Evolutionary conservation across 495 filamentous ascomycete species (phyloP).

Genomic region (Trichoderma gamsii): DNA sequence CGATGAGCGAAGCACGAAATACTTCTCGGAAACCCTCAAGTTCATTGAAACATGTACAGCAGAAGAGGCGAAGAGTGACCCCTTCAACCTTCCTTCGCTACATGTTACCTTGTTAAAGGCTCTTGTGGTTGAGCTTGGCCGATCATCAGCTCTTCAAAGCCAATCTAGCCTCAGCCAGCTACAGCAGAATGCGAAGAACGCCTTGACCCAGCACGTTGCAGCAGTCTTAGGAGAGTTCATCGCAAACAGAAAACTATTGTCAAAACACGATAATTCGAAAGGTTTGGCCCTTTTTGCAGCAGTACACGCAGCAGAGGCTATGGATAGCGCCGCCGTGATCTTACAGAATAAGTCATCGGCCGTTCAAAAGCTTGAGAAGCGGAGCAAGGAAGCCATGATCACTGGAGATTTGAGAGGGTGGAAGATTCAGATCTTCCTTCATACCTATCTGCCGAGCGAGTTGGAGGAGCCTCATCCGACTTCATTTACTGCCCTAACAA

Average conservation of each 20-base stretch:
- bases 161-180: background rate
- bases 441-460: background rate
- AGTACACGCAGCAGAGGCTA: slow-evolving; percentile 1
- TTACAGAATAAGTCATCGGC: slow-evolving; percentile 4
- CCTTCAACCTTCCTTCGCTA: background rate
- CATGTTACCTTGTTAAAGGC: slow-evolving; percentile 8
- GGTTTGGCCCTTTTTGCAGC: slow-evolving; percentile 7
- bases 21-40: slow-evolving; percentile 8
- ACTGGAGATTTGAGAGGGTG: slow-evolving; percentile 10
- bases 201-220: background rate
- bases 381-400: slow-evolving; percentile 11
- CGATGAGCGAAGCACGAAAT: slow-evolving; percentile 15
- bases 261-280: background rate
- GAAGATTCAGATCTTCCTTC: slow-evolving; percentile 10
- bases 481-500: background rate
- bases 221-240: background rate
- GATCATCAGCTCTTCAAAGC: background rate
- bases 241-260: background rate
- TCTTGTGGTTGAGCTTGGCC: background rate
- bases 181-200: background rate
- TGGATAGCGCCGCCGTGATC: background rate
- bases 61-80: background rate
- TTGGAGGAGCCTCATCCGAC: slow-evolving; percentile 5
- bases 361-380: slow-evolving; percentile 14
- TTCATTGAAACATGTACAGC: background rate